phyloP scores from a whole-genome alignment of 2,329 filamentous ascomycete genomes.

The Arthrobotrys sphaeroides region DNA sequence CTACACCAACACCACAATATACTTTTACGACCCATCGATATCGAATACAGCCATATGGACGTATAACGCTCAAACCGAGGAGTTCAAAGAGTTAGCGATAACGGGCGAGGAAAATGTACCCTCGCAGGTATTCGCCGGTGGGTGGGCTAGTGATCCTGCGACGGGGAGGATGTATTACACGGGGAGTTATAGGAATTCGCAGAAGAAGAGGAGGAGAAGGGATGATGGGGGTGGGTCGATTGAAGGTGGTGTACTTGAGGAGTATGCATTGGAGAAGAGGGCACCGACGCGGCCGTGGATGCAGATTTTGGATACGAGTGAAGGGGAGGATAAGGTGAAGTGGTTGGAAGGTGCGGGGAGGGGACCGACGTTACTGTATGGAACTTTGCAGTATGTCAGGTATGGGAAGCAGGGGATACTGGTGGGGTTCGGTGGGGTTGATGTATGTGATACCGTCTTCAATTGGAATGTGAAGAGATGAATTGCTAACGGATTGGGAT shows the following conservation, averaged over 20 bases:
- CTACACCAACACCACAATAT: constrained; percentile 50
- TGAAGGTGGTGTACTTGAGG: not conserved
- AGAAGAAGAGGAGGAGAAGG: constrained; percentile 16
- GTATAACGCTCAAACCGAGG: constrained; percentile 21
- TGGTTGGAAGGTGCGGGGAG: constrained; percentile 35
- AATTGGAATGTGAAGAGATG: not conserved
- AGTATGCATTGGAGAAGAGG: constrained; percentile 27
- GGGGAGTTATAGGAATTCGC: constrained; percentile 48
- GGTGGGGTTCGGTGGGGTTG: constrained; percentile 46
- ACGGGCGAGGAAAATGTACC: constrained; percentile 32
- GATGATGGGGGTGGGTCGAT: not conserved
- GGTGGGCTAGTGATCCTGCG: constrained; percentile 43
- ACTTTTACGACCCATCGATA: constrained; percentile 36
- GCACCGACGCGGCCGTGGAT: constrained; percentile 45
- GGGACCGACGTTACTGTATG: constrained; percentile 46
- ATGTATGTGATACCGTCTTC: constrained; percentile 18
- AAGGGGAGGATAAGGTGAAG: constrained; percentile 26
- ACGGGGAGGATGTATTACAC: constrained; percentile 51
- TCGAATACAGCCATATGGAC: constrained; percentile 34
- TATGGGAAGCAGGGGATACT: constrained; percentile 49
- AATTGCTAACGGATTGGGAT: not conserved
- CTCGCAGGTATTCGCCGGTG: constrained; percentile 21
- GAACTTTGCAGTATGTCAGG: constrained; percentile 36
- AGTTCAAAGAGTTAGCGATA: constrained; percentile 18
- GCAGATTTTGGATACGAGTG: constrained; percentile 45